phyloP scores from a whole-genome alignment of 352 stramenopile species.

The Pythium aquatile region DNA sequence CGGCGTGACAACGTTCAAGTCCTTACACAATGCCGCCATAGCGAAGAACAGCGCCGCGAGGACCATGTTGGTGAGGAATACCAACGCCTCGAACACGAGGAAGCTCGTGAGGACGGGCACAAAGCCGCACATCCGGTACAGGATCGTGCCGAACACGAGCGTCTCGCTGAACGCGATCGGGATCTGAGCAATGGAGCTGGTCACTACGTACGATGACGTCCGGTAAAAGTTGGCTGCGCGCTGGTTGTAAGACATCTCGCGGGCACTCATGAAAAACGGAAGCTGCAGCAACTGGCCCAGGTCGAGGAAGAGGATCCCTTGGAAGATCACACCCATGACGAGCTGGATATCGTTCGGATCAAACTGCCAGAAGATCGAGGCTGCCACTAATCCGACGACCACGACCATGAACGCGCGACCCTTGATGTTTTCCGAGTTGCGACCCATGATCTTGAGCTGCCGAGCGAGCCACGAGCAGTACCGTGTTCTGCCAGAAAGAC shows the following conservation, averaged over 20 bases:
- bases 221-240: slow-evolving; percentile 69
- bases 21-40: slow-evolving; percentile 22
- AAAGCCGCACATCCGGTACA: slow-evolving; percentile 79
- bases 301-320: slow-evolving; percentile 71
- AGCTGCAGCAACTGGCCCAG: slow-evolving; percentile 76
- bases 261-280: slow-evolving; percentile 60
- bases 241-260: slow-evolving; percentile 79
- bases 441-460: slow-evolving; percentile 45
- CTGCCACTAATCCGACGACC: slow-evolving; percentile 28
- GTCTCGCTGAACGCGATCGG: slow-evolving; percentile 46
- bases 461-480: slow-evolving; percentile 20
- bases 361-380: slow-evolving; percentile 29
- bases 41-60: slow-evolving; percentile 35
- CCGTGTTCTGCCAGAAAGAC: slow-evolving; percentile 17
- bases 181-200: slow-evolving; percentile 32
- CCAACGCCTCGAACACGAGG: slow-evolving; percentile 52
- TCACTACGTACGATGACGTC: slow-evolving; percentile 61
- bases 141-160: slow-evolving; percentile 58
- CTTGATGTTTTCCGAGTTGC: slow-evolving; percentile 32
- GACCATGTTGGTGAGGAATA: slow-evolving; percentile 45
- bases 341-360: slow-evolving; percentile 27
- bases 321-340: slow-evolving; percentile 69
- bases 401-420: slow-evolving; percentile 28
- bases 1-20: slow-evolving; percentile 24
- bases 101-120: slow-evolving; percentile 30